These are phyloP conservation scores for Amanita jacksonii DNA, from an alignment of 768 basidiomycete genomes.

Conservation along the genomic window DNA sequence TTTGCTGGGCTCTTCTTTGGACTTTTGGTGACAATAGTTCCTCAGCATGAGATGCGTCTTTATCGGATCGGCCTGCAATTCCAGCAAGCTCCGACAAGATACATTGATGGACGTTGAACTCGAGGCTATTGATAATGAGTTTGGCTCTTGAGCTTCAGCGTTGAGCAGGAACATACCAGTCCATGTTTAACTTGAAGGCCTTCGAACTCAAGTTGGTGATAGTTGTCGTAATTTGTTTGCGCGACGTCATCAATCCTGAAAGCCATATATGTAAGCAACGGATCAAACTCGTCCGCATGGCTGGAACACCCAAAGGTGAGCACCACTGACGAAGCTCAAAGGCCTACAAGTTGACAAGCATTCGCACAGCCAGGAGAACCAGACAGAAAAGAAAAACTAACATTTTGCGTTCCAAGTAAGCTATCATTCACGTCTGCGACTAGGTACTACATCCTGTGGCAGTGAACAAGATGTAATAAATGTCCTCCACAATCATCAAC, in stretches of 20 bases:
- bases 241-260: too few species aligned
- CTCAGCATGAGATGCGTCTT: conserved; percentile 38
- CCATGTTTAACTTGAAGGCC: conserved; percentile 31
- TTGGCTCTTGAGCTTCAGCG: not conserved
- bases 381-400: not conserved
- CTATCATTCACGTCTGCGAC: too few species aligned
- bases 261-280: too few species aligned
- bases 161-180: conserved; percentile 30
- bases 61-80: conserved; percentile 38
- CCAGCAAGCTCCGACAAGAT: conserved; percentile 68
- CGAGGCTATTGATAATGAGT: conserved; percentile 39
- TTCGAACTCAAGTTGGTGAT: too few species aligned
- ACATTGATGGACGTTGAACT: conserved; percentile 68
- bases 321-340: too few species aligned
- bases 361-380: not conserved
- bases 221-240: too few species aligned
- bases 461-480: conserved; percentile 5
- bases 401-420: too few species aligned
- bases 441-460: too few species aligned
- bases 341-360: too few species aligned
- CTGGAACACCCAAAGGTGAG: not conserved
- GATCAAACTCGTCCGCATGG: not conserved
- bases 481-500: conserved; percentile 11
- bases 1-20: conserved; percentile 14
- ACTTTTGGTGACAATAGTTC: conserved; percentile 55